Evolutionary conservation across 2,329 filamentous ascomycete species (phyloP).

Genomic region (Microdochium bolleyi): DNA sequence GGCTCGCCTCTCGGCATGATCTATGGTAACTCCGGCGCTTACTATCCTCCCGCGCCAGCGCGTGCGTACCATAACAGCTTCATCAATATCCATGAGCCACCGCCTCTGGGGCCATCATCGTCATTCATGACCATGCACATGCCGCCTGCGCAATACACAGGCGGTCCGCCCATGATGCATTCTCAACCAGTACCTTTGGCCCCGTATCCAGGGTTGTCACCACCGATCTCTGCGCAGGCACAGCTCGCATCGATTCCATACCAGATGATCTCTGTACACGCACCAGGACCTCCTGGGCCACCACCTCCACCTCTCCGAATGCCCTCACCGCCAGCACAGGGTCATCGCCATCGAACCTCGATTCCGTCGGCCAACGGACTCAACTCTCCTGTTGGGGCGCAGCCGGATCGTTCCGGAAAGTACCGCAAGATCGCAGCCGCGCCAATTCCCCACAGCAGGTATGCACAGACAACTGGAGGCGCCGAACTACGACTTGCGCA

Average conservation of each 20-base stretch:
- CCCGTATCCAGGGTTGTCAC: constrained; percentile 14
- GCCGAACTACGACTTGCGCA: constrained; percentile 51
- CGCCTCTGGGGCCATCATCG: no score
- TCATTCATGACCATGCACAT: constrained; percentile 15
- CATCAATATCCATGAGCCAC: constrained; percentile 21
- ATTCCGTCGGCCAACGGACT: constrained; percentile 12
- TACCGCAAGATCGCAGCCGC: constrained; percentile 53
- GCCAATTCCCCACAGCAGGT: constrained; percentile 42
- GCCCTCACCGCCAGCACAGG: constrained; percentile 17
- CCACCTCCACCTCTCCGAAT: constrained; percentile 7
- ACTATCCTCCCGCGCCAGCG: constrained; percentile 23
- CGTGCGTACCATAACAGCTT: constrained; percentile 27
- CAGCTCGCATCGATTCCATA: constrained; percentile 15
- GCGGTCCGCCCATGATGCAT: constrained; percentile 9
- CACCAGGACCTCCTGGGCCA: constrained; percentile 9
- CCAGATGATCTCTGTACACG: constrained; percentile 14
- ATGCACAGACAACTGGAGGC: constrained; percentile 33
- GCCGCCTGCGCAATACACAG: constrained; percentile 10
- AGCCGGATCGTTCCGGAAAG: constrained; percentile 25
- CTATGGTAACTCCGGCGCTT: constrained; percentile 23
- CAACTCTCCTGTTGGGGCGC: not conserved
- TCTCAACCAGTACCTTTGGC: constrained; percentile 9
- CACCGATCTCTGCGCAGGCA: constrained; percentile 13
- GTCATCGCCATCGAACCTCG: constrained; percentile 21
- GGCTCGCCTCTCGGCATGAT: constrained; percentile 17